Conservation (phyloP, 2,329 filamentous ascomycete genomes). For the Fusarium anthophilum region DNA sequence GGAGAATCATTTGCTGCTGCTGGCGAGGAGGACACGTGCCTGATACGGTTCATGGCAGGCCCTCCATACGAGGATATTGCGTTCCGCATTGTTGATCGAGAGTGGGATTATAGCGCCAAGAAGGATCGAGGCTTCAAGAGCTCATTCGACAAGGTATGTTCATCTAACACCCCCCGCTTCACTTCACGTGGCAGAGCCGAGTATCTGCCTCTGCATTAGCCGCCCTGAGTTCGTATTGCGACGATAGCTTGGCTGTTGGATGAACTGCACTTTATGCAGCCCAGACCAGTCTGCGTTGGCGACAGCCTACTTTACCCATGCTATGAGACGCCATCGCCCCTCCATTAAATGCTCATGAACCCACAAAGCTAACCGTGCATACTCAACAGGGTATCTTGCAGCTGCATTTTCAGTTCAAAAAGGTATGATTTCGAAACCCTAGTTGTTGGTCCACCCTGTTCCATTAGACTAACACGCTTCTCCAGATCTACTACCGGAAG, state of each 20-base stretch:
- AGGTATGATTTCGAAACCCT: constrained; percentile 64
- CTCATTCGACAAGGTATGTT: constrained; percentile 92
- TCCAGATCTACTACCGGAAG: constrained; percentile 66
- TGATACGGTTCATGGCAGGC: constrained; percentile 95
- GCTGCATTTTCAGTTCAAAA: constrained; percentile 98
- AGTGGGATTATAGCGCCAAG: constrained; percentile 99
- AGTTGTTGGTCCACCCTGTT: neutral
- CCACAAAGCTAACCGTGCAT: constrained; percentile 32
- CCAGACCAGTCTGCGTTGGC: constrained; percentile 17
- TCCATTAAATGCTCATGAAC: constrained; percentile 14
- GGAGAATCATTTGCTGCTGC: constrained; percentile 94
- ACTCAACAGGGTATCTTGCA: constrained; percentile 83
- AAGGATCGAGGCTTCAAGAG: constrained; percentile 93
- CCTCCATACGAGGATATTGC: constrained; percentile 97
- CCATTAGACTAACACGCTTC: constrained; percentile 37
- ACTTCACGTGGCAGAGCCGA: constrained; percentile 21
- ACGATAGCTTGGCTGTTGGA: constrained; percentile 7
- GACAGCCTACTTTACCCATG: constrained; percentile 12
- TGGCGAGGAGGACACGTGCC: constrained; percentile 95
- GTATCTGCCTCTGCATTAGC: constrained; percentile 24
- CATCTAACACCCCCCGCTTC: constrained; percentile 9
- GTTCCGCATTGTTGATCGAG: constrained; percentile 96
- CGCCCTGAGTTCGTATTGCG: constrained; percentile 8
- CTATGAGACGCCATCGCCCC: neutral
- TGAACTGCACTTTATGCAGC: constrained; percentile 19